Percentiles rank a stretch among this genome's conserved stretches.
phyloP scores from a whole-genome alignment of 495 filamentous ascomycete species.

The Penicillium arizonense region DNA sequence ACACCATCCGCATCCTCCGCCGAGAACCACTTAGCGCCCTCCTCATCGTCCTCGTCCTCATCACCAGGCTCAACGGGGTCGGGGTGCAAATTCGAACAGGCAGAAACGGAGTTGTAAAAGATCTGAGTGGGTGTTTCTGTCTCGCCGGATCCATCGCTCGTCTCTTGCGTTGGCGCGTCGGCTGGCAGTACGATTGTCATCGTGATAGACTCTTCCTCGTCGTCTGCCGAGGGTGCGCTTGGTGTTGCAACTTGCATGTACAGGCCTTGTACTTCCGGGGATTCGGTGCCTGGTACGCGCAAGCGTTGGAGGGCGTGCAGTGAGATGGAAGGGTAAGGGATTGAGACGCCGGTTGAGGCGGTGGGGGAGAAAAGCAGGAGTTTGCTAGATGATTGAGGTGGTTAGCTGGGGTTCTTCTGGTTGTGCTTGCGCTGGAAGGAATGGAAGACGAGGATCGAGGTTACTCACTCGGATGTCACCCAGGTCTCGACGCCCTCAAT shows the following conservation, averaged over 20 bases:
- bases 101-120: slow-evolving; percentile 77
- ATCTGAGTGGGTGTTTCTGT: slow-evolving; percentile 44
- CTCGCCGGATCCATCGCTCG: slow-evolving; percentile 26
- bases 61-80: slow-evolving; percentile 56
- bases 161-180: slow-evolving; percentile 29
- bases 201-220: slow-evolving; percentile 70
- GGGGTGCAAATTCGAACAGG: slow-evolving; percentile 87
- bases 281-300: slow-evolving; percentile 34
- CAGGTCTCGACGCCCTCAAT: slow-evolving; percentile 65
- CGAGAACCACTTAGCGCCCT: slow-evolving; percentile 21
- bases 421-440: neutral
- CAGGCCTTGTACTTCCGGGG: slow-evolving; percentile 56
- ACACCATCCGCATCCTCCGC: slow-evolving; percentile 35
- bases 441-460: neutral
- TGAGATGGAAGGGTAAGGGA: slow-evolving; percentile 84
- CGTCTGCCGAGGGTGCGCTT: slow-evolving; percentile 45
- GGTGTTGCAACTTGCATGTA: slow-evolving; percentile 77
- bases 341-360: slow-evolving; percentile 62
- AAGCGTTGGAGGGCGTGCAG: slow-evolving; percentile 81
- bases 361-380: slow-evolving; percentile 68
- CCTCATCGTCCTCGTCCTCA: slow-evolving; percentile 46
- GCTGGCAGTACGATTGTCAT: slow-evolving; percentile 66
- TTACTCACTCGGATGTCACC: slow-evolving; percentile 72
- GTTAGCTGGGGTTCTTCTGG: slow-evolving; percentile 3
- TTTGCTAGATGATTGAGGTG: slow-evolving; percentile 48